Conservation (phyloP, 169 alveolate species). For the Plasmodium sp. region DNA sequence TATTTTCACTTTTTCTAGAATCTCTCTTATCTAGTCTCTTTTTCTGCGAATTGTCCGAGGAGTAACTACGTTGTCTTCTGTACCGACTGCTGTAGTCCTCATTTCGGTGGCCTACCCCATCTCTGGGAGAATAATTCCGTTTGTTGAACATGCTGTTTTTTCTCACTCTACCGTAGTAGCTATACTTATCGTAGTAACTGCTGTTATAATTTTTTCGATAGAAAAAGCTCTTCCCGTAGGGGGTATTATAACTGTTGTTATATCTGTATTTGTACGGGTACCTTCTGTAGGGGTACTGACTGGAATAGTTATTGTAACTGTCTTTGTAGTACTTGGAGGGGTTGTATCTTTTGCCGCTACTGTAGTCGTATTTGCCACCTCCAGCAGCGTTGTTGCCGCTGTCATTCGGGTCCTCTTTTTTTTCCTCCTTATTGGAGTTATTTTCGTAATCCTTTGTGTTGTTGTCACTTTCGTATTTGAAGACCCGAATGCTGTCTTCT, state of each 20-base stretch:
- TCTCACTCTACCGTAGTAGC: slow-evolving; percentile 1
- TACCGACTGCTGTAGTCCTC: background rate
- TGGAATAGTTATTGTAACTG: background rate
- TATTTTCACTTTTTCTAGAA: background rate
- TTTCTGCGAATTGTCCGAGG: background rate
- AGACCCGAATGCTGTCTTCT: slow-evolving; percentile 40
- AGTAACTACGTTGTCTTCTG: slow-evolving; percentile 10
- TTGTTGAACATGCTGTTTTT: slow-evolving; percentile 12
- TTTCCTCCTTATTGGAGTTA: background rate
- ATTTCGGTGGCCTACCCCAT: background rate
- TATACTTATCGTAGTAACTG: slow-evolving; percentile 14
- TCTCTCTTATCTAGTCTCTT: background rate
- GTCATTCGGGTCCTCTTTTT: background rate
- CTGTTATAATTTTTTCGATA: slow-evolving; percentile 27
- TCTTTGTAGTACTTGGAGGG: slow-evolving; percentile 3
- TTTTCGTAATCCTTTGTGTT: background rate
- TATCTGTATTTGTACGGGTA: slow-evolving; percentile 25
- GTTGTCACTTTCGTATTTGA: slow-evolving; percentile 63
- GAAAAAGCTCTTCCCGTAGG: background rate
- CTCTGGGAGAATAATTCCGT: slow-evolving; percentile 18
- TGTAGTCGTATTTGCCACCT: background rate
- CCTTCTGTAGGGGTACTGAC: slow-evolving; percentile 22
- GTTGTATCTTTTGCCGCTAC: background rate
- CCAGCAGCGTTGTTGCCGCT: background rate
- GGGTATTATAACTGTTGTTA: slow-evolving; percentile 14